These are phyloP conservation scores for Boletus reticuloceps DNA, from an alignment of 768 basidiomycete genomes.

Conservation along the genomic window DNA sequence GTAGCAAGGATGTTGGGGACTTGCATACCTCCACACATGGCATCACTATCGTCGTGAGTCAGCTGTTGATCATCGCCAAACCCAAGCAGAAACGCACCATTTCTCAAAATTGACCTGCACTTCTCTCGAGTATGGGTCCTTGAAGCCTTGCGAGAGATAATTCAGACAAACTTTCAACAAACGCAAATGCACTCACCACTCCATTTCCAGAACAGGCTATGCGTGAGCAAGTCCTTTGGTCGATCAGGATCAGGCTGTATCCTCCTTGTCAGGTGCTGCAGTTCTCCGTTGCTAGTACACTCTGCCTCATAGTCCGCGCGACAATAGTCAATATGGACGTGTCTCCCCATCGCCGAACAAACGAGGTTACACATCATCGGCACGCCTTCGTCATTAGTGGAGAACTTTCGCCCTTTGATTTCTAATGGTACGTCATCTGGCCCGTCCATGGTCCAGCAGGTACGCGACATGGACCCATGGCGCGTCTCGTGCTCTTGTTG, in stretches of 20 bases:
- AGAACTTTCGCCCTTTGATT: constrained; percentile 54
- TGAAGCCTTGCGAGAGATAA: constrained; percentile 42
- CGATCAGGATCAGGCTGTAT: constrained; percentile 46
- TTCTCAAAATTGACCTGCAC: constrained; percentile 52
- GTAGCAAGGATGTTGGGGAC: not conserved
- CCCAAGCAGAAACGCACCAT: constrained; percentile 39
- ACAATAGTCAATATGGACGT: constrained; percentile 57
- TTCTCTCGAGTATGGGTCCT: constrained; percentile 59
- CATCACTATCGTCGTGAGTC: constrained; percentile 35
- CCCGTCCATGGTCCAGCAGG: constrained; percentile 56
- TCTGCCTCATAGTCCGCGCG: constrained; percentile 34
- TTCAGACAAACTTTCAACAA: too few species aligned
- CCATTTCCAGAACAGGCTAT: constrained; percentile 56
- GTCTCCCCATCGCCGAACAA: constrained; percentile 54
- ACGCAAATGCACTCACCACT: constrained; percentile 37
- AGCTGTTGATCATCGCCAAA: not conserved
- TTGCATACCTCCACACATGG: constrained; percentile 46
- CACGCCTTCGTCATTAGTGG: constrained; percentile 52
- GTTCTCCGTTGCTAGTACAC: constrained; percentile 41
- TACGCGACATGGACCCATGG: constrained; percentile 62
- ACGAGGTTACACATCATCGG: constrained; percentile 63
- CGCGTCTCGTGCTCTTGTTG: constrained; percentile 61
- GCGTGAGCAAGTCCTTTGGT: constrained; percentile 54
- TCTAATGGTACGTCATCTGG: constrained; percentile 49
- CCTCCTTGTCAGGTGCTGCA: constrained; percentile 43